Base-by-base conservation (phyloP, 352 stramenopile species). In the Plasmopara viticola region DNA sequence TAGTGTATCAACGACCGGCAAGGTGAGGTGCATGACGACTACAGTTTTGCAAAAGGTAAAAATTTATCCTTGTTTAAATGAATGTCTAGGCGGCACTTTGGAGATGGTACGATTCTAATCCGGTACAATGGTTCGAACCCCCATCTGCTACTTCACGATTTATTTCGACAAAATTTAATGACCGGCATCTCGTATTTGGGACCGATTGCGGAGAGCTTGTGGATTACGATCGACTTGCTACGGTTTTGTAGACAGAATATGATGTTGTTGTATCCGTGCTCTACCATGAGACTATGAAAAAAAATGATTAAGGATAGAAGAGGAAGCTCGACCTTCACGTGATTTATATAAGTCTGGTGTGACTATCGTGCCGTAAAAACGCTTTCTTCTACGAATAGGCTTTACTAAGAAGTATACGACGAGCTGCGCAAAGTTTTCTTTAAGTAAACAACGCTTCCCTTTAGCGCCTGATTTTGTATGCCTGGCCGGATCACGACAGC, bases 71-170 rank as follows among this genome's bases (percentile, higher is more conserved):
- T 25, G 20, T 25, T 25, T 25, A 25, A 25, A 25, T 25, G 20
- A 25, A 25, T 57, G 4, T 5, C n/a, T 49, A 92, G 78, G 84
- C 77, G 38, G 78, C 77, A 14, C 41, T 93, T 14, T 95, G 84
- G 84, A 66, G 82, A 63, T 95, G 84, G 84, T 90, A 91, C 56
- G 75, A 73, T 18, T 68, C 82, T 38, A 89, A 87, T 40, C 84
- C 84, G 2, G 69, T 92, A 17, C 69, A 68, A 56, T 90, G 78
- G 72, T 92, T 95, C 53, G 58, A 69, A 42, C 69, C 72, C 1
- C 72, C 73, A 20, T 66, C 67, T 2, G 63, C 73, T 2, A 82
- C 76, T 43, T 44, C 61, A 15, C 74, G 64, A 33, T 86, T 87
- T 48, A 71, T 86, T 18, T 89, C 78, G 17, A 67, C 79, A 38